A percentile compares a stretch with the other conserved stretches of the same genome.
phyloP scores from a whole-genome alignment of 1,284 basidiomycete genomes.

The Salmacisia buchloeana region DNA sequence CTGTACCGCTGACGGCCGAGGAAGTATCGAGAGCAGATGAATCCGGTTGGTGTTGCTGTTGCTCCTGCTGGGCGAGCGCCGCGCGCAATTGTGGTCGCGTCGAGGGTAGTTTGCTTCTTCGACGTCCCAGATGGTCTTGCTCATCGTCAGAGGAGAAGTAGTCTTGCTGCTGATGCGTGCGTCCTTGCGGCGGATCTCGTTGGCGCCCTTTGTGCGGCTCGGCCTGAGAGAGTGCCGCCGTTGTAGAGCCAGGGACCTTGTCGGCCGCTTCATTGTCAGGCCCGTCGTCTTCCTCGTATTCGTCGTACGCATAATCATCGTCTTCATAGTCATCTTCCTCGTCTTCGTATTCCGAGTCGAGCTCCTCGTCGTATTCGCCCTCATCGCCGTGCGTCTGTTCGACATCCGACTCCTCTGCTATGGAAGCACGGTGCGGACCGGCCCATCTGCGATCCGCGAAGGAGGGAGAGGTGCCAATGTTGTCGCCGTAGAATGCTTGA shows the following conservation, averaged over 20 bases:
- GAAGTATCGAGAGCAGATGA: neutral
- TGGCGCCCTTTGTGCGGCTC: neutral
- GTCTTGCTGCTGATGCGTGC: neutral
- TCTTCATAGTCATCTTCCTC: constrained; percentile 17
- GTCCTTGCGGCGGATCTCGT: neutral
- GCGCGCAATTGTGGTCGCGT: neutral
- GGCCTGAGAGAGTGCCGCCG: too few relatives aligned
- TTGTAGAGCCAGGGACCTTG: too few relatives aligned
- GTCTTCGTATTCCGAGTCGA: constrained; percentile 29
- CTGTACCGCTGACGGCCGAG: neutral
- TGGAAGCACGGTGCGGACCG: constrained; percentile 12
- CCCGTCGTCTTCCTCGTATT: constrained; percentile 17
- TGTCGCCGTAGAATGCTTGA: constrained; percentile 49
- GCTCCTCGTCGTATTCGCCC: constrained; percentile 25
- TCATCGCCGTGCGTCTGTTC: constrained; percentile 25
- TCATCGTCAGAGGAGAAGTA: constrained; percentile 4
- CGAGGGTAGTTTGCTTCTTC: neutral
- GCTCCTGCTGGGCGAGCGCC: neutral
- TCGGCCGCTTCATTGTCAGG: neutral
- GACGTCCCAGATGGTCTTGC: neutral
- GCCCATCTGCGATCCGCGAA: constrained; percentile 45
- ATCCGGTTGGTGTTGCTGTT: neutral
- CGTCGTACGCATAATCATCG: constrained; percentile 10
- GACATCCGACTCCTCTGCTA: neutral
- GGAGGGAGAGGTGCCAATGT: constrained; percentile 45